These are phyloP conservation scores for Phylloporus gajari DNA, from an alignment of 1,284 basidiomycete genomes.

Conservation along the genomic window DNA sequence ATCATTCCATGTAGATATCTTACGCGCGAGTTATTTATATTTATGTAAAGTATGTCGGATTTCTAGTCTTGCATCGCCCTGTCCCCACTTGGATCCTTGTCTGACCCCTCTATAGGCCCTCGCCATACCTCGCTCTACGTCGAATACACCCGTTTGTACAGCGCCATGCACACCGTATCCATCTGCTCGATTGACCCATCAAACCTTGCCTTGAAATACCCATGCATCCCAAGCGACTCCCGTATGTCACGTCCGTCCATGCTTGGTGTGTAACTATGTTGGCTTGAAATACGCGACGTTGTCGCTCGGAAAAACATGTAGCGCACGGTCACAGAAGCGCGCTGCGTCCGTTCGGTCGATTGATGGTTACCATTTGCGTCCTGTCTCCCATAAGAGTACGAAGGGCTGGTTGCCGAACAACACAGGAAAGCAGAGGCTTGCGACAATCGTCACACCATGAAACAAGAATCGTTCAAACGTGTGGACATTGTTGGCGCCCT, in stretches of 20 bases:
- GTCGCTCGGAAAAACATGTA: constrained; percentile 98
- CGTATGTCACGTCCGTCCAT: constrained; percentile 92
- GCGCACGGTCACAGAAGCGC: constrained; percentile 95
- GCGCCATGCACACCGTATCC: constrained; percentile 92
- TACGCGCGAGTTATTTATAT: neutral
- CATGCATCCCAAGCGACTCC: constrained; percentile 96
- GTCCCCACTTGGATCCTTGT: constrained; percentile 14
- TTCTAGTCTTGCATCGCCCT: constrained; percentile 36
- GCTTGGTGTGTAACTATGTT: constrained; percentile 92
- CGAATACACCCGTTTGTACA: constrained; percentile 93
- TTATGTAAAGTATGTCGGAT: neutral
- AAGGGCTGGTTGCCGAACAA: constrained; percentile 89
- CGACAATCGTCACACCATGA: constrained; percentile 83
- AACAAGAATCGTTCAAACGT: constrained; percentile 96
- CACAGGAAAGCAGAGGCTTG: constrained; percentile 90
- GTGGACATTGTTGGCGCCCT: constrained; percentile 95
- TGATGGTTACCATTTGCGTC: constrained; percentile 66
- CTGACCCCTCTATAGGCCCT: constrained; percentile 24
- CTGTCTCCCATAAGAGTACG: constrained; percentile 74
- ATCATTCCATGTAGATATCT: neutral
- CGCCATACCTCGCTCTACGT: constrained; percentile 77
- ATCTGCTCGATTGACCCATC: constrained; percentile 96
- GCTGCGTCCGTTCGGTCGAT: constrained; percentile 81
- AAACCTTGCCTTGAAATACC: constrained; percentile 98
- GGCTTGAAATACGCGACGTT: constrained; percentile 96